Base-by-base conservation (phyloP, 306 rosid species). In the Herpetospermum pedunculosum region DNA sequence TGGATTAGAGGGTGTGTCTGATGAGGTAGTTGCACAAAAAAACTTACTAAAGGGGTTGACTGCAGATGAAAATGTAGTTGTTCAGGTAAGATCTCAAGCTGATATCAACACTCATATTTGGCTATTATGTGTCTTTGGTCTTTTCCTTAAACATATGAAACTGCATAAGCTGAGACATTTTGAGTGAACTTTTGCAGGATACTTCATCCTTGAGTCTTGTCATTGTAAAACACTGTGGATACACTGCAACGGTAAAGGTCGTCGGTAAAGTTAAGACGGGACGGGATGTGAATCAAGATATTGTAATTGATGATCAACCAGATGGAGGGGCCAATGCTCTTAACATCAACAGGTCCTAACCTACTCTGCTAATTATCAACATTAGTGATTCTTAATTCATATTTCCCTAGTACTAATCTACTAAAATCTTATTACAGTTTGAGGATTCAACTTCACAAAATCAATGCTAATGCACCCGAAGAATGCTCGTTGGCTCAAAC, bases 321-420 rank as follows among this genome's bases (percentile, higher is more conserved):
- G 90, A 89, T 47, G 98, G 97, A 81, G 98, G 98, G 8, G 98
- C 92, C 19, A 94, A 94, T 83, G 84, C 96, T 80, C 96, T 94
- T 59, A 94, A 89, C 76, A 57, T 87, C 60, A 94, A 94, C 81
- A 94, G 98, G 98, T 93, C 46, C 46, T 38, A 19, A 38, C 19
- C 16, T 40, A 63, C 25, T 3, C 7, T 35, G 40, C 50, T 29
- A 29, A 67, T 9, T 12, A 50, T 41, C 18, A n/a, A 18, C 28
- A 32, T 7, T 7, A 2, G 13, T 34, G 69, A 62, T 62, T 62
- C 26, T 19, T 34, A 59, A 43, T 23, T 13, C 70, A 40, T 65
- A 12, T 52, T 35, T 18, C 16, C 23, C 29, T 5, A 8, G 38
- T 58, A 76, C 58, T 81, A 15, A 82, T 69, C 19, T 7, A 26